Evolutionary conservation across 116 monocot genomes (phyloP).

Genomic region (Cymodocea nodosa): DNA sequence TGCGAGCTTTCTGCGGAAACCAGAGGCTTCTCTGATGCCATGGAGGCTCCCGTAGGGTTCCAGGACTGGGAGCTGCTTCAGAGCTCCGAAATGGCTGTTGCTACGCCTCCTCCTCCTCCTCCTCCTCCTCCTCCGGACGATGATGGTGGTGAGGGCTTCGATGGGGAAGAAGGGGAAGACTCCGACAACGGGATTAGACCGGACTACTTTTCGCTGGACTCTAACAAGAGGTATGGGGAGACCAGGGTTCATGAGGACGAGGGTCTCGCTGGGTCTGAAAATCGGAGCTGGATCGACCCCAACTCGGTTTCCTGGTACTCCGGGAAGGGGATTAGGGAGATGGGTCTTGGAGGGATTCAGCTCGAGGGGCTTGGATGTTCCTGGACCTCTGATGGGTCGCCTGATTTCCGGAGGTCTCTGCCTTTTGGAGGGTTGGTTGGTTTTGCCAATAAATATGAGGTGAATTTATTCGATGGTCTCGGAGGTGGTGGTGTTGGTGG

Average conservation of each 20-base stretch:
- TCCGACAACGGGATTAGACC: conserved; percentile 13
- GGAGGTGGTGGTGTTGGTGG: background rate
- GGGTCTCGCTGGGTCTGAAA: conserved; percentile 1
- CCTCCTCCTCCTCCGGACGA: too few species aligned
- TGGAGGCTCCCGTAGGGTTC: conserved; percentile 10
- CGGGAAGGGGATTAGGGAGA: background rate
- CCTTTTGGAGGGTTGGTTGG: background rate
- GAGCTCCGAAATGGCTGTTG: background rate
- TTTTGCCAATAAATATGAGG: background rate
- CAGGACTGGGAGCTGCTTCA: conserved; percentile 22
- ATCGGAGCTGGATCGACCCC: conserved; percentile 23
- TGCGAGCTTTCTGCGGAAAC: too few species aligned
- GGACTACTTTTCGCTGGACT: conserved; percentile 10
- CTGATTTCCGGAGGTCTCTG: conserved; percentile 3
- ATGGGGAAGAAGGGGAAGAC: conserved; percentile 1
- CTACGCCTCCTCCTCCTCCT: too few species aligned
- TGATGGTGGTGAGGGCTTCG: background rate
- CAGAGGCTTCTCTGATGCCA: background rate
- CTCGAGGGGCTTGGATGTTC: conserved; percentile 8
- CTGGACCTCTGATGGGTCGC: conserved; percentile 12
- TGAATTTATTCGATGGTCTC: background rate
- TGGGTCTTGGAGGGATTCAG: background rate
- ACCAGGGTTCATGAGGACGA: background rate
- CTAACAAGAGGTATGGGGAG: background rate
- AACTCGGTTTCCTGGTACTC: conserved; percentile 2